phyloP scores from a whole-genome alignment of 331 rosid species.

The Stylosanthes scabra region DNA sequence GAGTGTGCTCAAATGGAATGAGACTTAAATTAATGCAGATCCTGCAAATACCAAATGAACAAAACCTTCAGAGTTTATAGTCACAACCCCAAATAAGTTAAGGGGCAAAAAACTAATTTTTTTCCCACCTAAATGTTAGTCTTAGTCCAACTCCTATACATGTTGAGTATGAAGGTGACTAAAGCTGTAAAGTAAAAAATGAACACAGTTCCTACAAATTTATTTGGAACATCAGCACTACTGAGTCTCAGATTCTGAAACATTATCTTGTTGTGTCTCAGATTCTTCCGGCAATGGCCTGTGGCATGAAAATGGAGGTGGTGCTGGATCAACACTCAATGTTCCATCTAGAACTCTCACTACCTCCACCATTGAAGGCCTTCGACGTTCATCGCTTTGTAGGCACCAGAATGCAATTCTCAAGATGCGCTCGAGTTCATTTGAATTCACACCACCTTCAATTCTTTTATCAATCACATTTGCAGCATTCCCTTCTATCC shows the following conservation, averaged over 20 bases:
- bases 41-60: conserved; percentile 26
- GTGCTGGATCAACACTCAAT: conserved; percentile 76
- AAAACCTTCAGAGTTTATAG: conserved; percentile 33
- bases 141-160: conserved; percentile 63
- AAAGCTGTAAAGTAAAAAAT: neutral
- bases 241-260: conserved; percentile 37
- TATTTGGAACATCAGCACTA: conserved; percentile 28
- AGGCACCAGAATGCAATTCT: conserved; percentile 87
- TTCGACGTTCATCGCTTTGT: conserved; percentile 59
- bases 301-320: conserved; percentile 56
- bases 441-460: conserved; percentile 41
- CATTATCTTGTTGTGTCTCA: conserved; percentile 35
- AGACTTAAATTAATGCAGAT: conserved; percentile 5
- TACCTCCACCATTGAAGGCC: conserved; percentile 84
- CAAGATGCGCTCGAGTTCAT: conserved; percentile 66
- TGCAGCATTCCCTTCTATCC: conserved; percentile 57
- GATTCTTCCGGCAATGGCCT: conserved; percentile 32
- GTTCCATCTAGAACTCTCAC: conserved; percentile 81
- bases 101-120: conserved; percentile 28
- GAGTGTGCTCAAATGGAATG: too few relatives aligned
- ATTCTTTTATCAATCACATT: conserved; percentile 67
- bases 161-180: conserved; percentile 25
- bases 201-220: conserved; percentile 30
- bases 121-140: conserved; percentile 45
- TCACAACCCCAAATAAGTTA: conserved; percentile 26